phyloP scores from a whole-genome alignment of 768 basidiomycete species.

The Auriscalpium vulgare region DNA sequence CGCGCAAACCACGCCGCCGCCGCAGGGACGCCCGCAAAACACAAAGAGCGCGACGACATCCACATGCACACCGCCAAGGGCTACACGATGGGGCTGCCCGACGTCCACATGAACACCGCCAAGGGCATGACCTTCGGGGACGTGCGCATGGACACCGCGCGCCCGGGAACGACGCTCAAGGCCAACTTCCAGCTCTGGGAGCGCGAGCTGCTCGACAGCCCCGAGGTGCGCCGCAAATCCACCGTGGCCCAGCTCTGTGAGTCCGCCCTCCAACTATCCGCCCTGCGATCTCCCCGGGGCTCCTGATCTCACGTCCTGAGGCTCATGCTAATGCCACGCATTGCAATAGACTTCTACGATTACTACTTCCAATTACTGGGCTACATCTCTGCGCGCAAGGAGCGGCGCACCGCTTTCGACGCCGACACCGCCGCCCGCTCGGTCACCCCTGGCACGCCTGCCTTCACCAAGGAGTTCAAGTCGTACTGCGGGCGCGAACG shows the following conservation, averaged over 20 bases:
- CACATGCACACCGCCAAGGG: constrained; percentile 79
- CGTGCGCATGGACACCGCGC: constrained; percentile 63
- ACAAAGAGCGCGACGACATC: constrained; percentile 35
- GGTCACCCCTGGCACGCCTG: constrained; percentile 30
- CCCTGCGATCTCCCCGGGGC: background rate
- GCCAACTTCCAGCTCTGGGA: constrained; percentile 71
- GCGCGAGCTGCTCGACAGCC: constrained; percentile 69
- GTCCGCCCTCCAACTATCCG: constrained; percentile 21
- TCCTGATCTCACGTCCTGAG: background rate
- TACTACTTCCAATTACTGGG: constrained; percentile 96
- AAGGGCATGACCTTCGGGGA: constrained; percentile 46
- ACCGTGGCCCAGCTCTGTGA: constrained; percentile 95
- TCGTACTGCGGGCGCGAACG: constrained; percentile 93
- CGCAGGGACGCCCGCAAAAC: background rate
- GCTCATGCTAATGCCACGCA: background rate
- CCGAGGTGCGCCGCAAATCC: constrained; percentile 90
- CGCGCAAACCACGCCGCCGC: background rate
- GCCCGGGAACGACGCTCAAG: constrained; percentile 45
- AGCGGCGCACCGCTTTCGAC: constrained; percentile 78
- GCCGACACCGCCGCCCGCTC: constrained; percentile 67
- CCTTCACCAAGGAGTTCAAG: constrained; percentile 76
- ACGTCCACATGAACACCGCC: constrained; percentile 60
- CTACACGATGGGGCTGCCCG: constrained; percentile 35
- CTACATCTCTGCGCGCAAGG: constrained; percentile 80
- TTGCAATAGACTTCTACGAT: constrained; percentile 96